Base-by-base conservation (phyloP, 2,329 filamentous ascomycete species). In the Passalora sequoiae region DNA sequence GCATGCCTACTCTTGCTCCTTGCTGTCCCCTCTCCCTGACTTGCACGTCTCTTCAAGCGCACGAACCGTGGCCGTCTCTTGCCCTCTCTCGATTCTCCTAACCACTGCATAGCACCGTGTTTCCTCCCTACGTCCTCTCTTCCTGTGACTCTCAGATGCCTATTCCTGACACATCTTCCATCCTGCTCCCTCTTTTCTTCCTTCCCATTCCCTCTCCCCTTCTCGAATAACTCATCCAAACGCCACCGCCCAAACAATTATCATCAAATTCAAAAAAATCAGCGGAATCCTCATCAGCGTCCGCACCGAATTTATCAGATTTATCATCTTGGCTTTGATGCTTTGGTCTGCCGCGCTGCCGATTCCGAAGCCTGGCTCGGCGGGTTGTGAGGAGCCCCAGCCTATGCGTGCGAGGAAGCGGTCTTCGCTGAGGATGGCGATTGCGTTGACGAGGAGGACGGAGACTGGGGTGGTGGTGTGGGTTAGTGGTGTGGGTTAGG, bases 361-460 rank as follows among this genome's bases (percentile, higher is more conserved):
- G 54, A 82, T 71, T 57, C 89, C 88, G 65, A 95, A 95, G 29
- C 82, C 81, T 1, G 86, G 83, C 56, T 95, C 88, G 31, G 45
- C 25, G 19, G 78, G 75, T 38, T 76, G 71, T 39, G 69, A 69
- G 32, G 72, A 71, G 40, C 76, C 89, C 77, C 91, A 89, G 62
- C 89, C 89, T 61, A 96, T 89, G 68, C 87, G 81, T 44, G 83
- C 85, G 55, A 95, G 85, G 68, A 95, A 95, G 50, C 89, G 84
- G 70, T 95, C 89, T 78, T 95, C 89, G 58, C 88, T 94, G 54
- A 97, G 84, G 62, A 96, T 81, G 52, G 89, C 88, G 63, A 97
- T 84, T 55, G 88, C 87, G 69, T 98, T 98, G 69, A 92, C 82
- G 64, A 97, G 78, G 61, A 97, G 86, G 64, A 94, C 75, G 57